Evolutionary conservation across 306 rosid species (phyloP).

Genomic region (Carpinus fangiana): DNA sequence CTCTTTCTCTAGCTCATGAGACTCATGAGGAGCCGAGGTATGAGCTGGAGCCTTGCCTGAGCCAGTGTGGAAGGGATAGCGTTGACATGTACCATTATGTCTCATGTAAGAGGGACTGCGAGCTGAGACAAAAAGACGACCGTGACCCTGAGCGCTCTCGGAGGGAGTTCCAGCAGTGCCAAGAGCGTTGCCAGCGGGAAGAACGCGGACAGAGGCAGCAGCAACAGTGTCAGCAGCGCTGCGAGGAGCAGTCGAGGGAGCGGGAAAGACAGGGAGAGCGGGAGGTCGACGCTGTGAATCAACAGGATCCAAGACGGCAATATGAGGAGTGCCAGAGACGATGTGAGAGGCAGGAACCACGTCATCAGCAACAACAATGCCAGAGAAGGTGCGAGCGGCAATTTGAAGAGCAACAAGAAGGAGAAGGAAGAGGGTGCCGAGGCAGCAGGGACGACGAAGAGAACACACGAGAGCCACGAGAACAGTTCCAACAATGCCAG

Average conservation of each 20-base stretch:
- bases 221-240: not conserved
- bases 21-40: not conserved
- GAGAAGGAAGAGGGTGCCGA: not conserved
- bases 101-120: not conserved
- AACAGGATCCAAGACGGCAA: not conserved
- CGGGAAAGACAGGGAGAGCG: slow-evolving; percentile 1
- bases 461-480: not conserved
- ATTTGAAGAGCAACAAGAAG: not conserved
- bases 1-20: not conserved
- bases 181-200: not conserved
- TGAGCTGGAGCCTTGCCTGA: not conserved
- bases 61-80: not conserved
- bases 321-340: slow-evolving; percentile 9
- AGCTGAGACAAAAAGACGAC: not conserved
- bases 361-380: not conserved
- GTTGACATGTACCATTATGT: not conserved
- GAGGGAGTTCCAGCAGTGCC: slow-evolving; percentile 18
- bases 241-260: not conserved
- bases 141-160: not conserved
- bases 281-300: not conserved
- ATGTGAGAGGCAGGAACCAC: not conserved
- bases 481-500: not conserved
- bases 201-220: not conserved
- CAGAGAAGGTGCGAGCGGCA: not conserved
- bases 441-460: not conserved